A percentile compares a stretch with the other conserved stretches of the same genome.
phyloP scores from a whole-genome alignment of 495 filamentous ascomycete genomes.

The Apodospora peruviana region DNA sequence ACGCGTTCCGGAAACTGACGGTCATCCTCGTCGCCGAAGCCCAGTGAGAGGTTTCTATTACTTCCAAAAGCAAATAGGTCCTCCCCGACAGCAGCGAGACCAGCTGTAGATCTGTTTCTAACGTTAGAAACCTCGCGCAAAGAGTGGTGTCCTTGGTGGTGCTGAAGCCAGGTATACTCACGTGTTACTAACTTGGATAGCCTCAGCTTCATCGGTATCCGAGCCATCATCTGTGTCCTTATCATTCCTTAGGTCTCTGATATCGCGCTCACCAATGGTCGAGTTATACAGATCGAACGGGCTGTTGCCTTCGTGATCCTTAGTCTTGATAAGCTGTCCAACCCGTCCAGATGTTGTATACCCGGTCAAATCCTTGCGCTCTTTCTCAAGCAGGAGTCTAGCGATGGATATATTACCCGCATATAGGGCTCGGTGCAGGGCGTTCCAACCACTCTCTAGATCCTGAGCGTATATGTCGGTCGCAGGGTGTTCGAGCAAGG shows the following conservation, averaged over 20 bases:
- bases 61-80: slow-evolving; percentile 91
- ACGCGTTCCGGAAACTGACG: slow-evolving; percentile 88
- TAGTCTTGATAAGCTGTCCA: slow-evolving; percentile 79
- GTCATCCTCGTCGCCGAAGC: slow-evolving; percentile 89
- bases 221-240: slow-evolving; percentile 30
- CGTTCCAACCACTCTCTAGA: slow-evolving; percentile 91
- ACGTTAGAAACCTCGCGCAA: slow-evolving; percentile 2
- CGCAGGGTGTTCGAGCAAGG: slow-evolving; percentile 73
- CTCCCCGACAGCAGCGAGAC: slow-evolving; percentile 48
- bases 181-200: slow-evolving; percentile 14
- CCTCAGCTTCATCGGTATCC: slow-evolving; percentile 32
- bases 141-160: background rate
- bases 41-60: slow-evolving; percentile 89
- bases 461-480: slow-evolving; percentile 84
- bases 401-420: slow-evolving; percentile 87
- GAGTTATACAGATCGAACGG: slow-evolving; percentile 87
- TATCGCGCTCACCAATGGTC: slow-evolving; percentile 61
- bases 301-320: slow-evolving; percentile 90
- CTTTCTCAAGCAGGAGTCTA: slow-evolving; percentile 68
- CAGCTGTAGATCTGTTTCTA: background rate
- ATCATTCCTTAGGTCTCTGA: slow-evolving; percentile 25
- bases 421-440: slow-evolving; percentile 87
- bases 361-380: slow-evolving; percentile 58
- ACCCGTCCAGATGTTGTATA: slow-evolving; percentile 40
- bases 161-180: slow-evolving; percentile 8